Conservation (phyloP, 116 monocot species). For the Posidonia oceanica region DNA sequence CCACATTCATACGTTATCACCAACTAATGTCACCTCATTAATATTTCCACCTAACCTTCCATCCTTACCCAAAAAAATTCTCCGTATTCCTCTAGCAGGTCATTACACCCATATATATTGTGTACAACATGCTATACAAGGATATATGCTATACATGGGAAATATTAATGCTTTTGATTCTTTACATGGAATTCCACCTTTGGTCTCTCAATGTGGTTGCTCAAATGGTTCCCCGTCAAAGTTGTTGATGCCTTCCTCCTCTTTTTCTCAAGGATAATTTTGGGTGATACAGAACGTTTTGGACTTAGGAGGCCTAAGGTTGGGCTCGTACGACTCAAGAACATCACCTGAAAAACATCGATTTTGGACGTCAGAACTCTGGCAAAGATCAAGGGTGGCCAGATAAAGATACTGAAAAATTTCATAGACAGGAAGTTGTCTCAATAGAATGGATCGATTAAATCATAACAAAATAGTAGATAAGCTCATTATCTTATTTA, state of each 20-base stretch:
- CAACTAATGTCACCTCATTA: no score
- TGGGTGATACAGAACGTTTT: conserved; percentile 34
- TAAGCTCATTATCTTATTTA: not conserved
- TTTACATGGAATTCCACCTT: conserved; percentile 36
- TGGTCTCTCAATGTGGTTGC: conserved; percentile 52
- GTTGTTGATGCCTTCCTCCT: conserved; percentile 44
- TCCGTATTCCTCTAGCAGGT: no score
- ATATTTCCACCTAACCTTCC: no score
- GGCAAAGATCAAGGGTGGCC: conserved; percentile 44
- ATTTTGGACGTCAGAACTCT: conserved; percentile 51
- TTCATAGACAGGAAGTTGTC: not conserved
- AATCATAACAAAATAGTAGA: not conserved
- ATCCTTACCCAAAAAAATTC: no score
- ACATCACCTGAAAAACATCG: conserved; percentile 14
- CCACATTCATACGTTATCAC: no score
- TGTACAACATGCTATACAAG: no score
- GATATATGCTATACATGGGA: no score
- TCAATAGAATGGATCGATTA: no score
- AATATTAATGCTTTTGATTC: no score
- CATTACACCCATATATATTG: no score
- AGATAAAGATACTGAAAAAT: conserved; percentile 28
- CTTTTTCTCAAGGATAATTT: conserved; percentile 24
- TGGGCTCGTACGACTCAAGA: conserved; percentile 57
- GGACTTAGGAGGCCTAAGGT: conserved; percentile 42
- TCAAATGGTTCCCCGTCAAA: conserved; percentile 37